A percentile compares a stretch with the other conserved stretches of the same genome.
Evolutionary conservation across 192 early-diverging fungal species (phyloP).

Genomic region (Phycomyces blakesleeanus): DNA sequence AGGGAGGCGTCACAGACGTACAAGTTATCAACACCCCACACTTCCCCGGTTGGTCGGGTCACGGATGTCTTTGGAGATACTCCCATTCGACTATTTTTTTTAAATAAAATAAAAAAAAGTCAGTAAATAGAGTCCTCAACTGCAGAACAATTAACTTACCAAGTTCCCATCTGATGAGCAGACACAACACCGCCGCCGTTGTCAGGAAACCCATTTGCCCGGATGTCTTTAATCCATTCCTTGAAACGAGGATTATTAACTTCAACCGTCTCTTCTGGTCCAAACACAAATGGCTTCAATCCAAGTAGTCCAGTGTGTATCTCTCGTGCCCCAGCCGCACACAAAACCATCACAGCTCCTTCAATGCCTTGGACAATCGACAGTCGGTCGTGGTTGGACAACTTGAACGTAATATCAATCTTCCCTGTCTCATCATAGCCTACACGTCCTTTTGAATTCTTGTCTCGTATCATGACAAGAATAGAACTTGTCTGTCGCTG

Average conservation of each 20-base stretch:
- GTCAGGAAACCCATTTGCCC: constrained; percentile 28
- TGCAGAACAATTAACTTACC: constrained; percentile 28
- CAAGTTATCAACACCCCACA: constrained; percentile 64
- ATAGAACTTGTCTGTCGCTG: constrained; percentile 46
- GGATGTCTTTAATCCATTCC: constrained; percentile 29
- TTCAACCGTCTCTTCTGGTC: constrained; percentile 29
- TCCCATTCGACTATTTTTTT: constrained; percentile 56
- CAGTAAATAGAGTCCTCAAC: no score
- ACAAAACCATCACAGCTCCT: constrained; percentile 43
- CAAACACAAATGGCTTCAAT: constrained; percentile 38
- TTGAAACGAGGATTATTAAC: constrained; percentile 31
- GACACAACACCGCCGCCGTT: constrained; percentile 39
- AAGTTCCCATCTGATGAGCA: constrained; percentile 70
- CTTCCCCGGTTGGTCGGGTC: constrained; percentile 61
- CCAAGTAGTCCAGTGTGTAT: constrained; percentile 53
- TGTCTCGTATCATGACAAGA: constrained; percentile 60
- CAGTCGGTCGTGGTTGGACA: constrained; percentile 50
- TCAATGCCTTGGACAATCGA: constrained; percentile 46
- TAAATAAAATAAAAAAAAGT: no score
- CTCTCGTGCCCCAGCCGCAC: constrained; percentile 64
- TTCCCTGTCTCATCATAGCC: constrained; percentile 38
- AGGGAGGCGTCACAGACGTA: constrained; percentile 46
- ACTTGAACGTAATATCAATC: constrained; percentile 43
- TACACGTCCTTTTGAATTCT: constrained; percentile 47
- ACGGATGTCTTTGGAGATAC: constrained; percentile 42